phyloP scores from a whole-genome alignment of 257 asterid species.

The Solanum microdontum region DNA sequence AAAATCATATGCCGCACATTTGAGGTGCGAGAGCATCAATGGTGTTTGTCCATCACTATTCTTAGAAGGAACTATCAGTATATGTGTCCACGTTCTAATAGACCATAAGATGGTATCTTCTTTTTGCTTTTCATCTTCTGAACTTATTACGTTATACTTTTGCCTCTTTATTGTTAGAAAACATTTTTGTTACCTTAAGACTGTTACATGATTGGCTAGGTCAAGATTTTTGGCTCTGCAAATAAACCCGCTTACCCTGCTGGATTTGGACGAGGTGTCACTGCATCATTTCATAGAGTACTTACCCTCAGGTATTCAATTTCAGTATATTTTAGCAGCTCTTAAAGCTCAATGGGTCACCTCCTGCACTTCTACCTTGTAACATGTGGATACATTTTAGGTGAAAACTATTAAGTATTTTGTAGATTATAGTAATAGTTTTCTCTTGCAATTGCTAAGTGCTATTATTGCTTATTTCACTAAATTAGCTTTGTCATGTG shows the following conservation, averaged over 20 bases:
- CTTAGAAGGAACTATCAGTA: constrained; percentile 27
- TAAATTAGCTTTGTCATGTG: background rate
- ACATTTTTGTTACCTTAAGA: constrained; percentile 10
- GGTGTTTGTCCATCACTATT: constrained; percentile 20
- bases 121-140: constrained; percentile 2
- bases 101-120: constrained; percentile 35
- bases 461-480: background rate
- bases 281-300: constrained; percentile 72
- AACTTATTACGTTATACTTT: background rate
- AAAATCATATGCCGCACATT: constrained; percentile 21
- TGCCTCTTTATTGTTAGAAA: background rate
- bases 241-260: constrained; percentile 36
- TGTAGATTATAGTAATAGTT: background rate
- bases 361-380: background rate
- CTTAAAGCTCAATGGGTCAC: background rate
- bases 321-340: background rate
- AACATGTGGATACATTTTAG: background rate
- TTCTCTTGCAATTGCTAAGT: background rate
- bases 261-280: constrained; percentile 54
- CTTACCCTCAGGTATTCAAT: constrained; percentile 48
- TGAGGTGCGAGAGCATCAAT: constrained; percentile 6
- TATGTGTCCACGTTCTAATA: constrained; percentile 55
- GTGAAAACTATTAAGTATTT: background rate
- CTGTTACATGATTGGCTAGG: constrained; percentile 30
- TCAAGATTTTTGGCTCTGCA: constrained; percentile 39